Conservation (phyloP, 805 yeast species). For the Cyberlindnera mississippiensis region DNA sequence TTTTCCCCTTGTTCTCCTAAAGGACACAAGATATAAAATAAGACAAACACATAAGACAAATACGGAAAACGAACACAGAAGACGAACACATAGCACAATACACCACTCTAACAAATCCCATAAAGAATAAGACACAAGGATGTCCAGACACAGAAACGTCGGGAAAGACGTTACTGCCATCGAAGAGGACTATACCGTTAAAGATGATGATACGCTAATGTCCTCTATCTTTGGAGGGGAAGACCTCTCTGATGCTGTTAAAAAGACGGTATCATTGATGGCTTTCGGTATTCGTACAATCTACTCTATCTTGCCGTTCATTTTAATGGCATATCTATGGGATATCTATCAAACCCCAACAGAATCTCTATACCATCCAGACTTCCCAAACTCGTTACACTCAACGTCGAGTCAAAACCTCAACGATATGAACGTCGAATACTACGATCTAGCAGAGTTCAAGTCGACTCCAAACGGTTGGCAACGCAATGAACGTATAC, state of each 20-base stretch:
- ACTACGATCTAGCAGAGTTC: slow-evolving; percentile 67
- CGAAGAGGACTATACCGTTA: slow-evolving; percentile 1
- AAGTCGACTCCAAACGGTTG: slow-evolving; percentile 71
- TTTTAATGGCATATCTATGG: slow-evolving; percentile 13
- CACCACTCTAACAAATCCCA: not conserved
- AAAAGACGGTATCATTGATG: not conserved
- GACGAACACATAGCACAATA: too few species aligned
- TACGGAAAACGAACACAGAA: too few species aligned
- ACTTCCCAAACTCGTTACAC: slow-evolving; percentile 32
- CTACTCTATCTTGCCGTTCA: slow-evolving; percentile 15
- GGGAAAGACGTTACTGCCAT: slow-evolving; percentile 6
- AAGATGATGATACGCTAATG: not conserved
- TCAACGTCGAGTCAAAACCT: slow-evolving; percentile 23
- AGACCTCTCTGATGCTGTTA: slow-evolving; percentile 2
- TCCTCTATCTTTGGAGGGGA: not conserved
- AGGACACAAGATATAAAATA: too few species aligned
- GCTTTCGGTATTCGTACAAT: slow-evolving; percentile 1
- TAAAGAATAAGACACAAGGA: too few species aligned
- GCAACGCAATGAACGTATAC: slow-evolving; percentile 72
- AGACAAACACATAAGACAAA: too few species aligned
- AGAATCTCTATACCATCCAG: slow-evolving; percentile 29
- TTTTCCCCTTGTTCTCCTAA: too few species aligned
- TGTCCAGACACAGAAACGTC: slow-evolving; percentile 12
- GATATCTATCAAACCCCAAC: slow-evolving; percentile 11
- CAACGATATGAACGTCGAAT: slow-evolving; percentile 46